Evolutionary conservation across 1,284 basidiomycete genomes (phyloP).

Genomic region (Pseudozyma pruni): DNA sequence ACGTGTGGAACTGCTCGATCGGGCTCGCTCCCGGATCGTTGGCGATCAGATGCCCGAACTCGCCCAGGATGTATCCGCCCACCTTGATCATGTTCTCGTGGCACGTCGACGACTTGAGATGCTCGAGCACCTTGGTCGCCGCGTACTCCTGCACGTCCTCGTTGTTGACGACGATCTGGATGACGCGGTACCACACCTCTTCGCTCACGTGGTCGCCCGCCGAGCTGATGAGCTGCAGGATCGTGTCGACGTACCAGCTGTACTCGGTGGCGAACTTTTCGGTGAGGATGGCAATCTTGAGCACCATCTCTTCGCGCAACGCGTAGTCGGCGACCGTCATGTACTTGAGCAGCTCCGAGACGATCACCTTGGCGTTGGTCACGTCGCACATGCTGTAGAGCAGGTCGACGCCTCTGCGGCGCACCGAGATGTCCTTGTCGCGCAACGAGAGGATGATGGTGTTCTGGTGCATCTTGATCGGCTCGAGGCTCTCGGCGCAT

Average conservation of each 20-base stretch:
- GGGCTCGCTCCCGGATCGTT: slow-evolving; percentile 93
- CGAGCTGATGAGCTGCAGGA: slow-evolving; percentile 90
- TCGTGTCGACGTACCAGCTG: slow-evolving; percentile 69
- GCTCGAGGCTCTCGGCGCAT: slow-evolving; percentile 81
- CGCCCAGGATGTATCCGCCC: slow-evolving; percentile 94
- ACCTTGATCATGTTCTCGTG: slow-evolving; percentile 98
- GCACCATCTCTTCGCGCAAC: slow-evolving; percentile 95
- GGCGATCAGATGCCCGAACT: slow-evolving; percentile 92
- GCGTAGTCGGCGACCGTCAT: slow-evolving; percentile 94
- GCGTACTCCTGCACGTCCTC: slow-evolving; percentile 91
- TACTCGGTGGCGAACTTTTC: slow-evolving; percentile 90
- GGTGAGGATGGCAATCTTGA: slow-evolving; percentile 97
- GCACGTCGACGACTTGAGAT: slow-evolving; percentile 85
- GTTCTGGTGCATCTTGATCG: slow-evolving; percentile 93
- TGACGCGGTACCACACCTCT: slow-evolving; percentile 98
- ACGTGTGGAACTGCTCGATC: slow-evolving; percentile 89
- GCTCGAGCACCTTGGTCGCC: slow-evolving; percentile 89
- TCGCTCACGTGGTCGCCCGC: slow-evolving; percentile 98
- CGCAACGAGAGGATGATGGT: slow-evolving; percentile 93
- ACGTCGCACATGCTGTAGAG: slow-evolving; percentile 99
- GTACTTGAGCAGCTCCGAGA: slow-evolving; percentile 91
- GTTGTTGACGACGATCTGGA: slow-evolving; percentile 98
- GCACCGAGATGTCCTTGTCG: slow-evolving; percentile 97
- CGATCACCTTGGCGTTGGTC: slow-evolving; percentile 92
- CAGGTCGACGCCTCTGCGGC: slow-evolving; percentile 90